These are phyloP conservation scores for Mallotus japonicus DNA, from an alignment of 441 rosid species.

Conservation along the genomic window DNA sequence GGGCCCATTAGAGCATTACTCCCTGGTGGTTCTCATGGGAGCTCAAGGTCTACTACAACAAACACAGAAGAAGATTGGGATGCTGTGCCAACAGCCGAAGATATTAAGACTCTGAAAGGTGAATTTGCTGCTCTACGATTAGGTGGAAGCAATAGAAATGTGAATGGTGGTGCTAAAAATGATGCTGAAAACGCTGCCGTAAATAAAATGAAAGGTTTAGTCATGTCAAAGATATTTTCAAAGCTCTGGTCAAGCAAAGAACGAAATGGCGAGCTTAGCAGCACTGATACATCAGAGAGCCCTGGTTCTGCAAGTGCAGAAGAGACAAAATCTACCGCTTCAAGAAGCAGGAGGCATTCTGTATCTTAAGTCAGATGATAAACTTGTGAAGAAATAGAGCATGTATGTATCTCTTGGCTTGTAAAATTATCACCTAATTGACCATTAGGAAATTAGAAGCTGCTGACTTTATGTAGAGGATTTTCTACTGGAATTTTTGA, in stretches of 20 bases:
- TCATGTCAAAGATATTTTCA: constrained; percentile 74
- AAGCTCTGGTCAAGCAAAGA: constrained; percentile 70
- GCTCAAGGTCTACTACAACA: constrained; percentile 39
- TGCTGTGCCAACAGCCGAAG: constrained; percentile 50
- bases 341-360: constrained; percentile 74
- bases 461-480: constrained; percentile 27
- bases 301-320: constrained; percentile 57
- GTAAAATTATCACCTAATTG: constrained; percentile 32
- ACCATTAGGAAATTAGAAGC: constrained; percentile 31
- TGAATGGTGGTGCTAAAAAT: constrained; percentile 29
- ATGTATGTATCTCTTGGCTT: constrained; percentile 24
- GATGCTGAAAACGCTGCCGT: constrained; percentile 43
- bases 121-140: constrained; percentile 39
- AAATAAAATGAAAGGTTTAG: constrained; percentile 58
- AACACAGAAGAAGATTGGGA: constrained; percentile 62
- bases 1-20: constrained; percentile 47
- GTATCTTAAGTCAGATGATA: constrained; percentile 41
- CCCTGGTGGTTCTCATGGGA: constrained; percentile 53
- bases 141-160: constrained; percentile 28
- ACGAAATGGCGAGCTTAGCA: constrained; percentile 54
- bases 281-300: constrained; percentile 88
- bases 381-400: not conserved
- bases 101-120: constrained; percentile 37
- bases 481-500: constrained; percentile 26
- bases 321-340: constrained; percentile 60